Evolutionary conservation across 805 yeast species (phyloP).

Genomic region (Clavispora asparagi): DNA sequence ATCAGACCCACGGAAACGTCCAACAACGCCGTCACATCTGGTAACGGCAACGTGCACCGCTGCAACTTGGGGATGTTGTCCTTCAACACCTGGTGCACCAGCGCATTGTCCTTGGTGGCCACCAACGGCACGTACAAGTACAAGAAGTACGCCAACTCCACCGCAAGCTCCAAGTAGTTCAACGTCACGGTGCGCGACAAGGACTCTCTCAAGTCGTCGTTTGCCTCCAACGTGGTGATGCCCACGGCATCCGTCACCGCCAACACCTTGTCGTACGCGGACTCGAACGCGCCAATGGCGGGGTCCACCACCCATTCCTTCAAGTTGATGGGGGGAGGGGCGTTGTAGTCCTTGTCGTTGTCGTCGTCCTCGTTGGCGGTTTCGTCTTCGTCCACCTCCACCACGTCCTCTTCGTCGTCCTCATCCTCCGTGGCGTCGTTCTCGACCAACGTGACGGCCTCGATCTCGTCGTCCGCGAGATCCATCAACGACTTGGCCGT

Average conservation of each 20-base stretch:
- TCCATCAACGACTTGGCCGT: conserved; percentile 19
- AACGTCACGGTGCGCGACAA: conserved; percentile 34
- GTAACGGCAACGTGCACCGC: conserved; percentile 19
- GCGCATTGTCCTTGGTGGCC: conserved; percentile 28
- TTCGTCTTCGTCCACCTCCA: conserved; percentile 18
- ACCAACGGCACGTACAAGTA: conserved; percentile 32
- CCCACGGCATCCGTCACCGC: conserved; percentile 33
- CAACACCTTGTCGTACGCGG: conserved; percentile 18
- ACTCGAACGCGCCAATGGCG: conserved; percentile 26
- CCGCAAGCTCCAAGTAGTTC: conserved; percentile 26
- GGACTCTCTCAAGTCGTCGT: conserved; percentile 34
- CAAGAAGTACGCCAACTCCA: conserved; percentile 28
- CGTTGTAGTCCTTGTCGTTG: conserved; percentile 32
- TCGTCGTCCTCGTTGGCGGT: conserved; percentile 19
- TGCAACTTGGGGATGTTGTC: conserved; percentile 25
- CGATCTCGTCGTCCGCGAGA: conserved; percentile 19
- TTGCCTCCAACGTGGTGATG: conserved; percentile 28
- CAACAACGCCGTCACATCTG: conserved; percentile 34
- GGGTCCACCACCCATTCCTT: conserved; percentile 37
- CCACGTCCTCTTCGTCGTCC: conserved; percentile 17
- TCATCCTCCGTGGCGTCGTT: conserved; percentile 20
- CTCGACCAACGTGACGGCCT: conserved; percentile 30
- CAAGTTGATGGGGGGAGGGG: conserved; percentile 36
- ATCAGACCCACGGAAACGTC: conserved; percentile 26
- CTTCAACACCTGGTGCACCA: conserved; percentile 32